Percentiles rank a stretch among this genome's conserved stretches.
These are phyloP conservation scores for Panaeolus cyanescens DNA, from an alignment of 768 basidiomycete genomes.

Conservation along the genomic window DNA sequence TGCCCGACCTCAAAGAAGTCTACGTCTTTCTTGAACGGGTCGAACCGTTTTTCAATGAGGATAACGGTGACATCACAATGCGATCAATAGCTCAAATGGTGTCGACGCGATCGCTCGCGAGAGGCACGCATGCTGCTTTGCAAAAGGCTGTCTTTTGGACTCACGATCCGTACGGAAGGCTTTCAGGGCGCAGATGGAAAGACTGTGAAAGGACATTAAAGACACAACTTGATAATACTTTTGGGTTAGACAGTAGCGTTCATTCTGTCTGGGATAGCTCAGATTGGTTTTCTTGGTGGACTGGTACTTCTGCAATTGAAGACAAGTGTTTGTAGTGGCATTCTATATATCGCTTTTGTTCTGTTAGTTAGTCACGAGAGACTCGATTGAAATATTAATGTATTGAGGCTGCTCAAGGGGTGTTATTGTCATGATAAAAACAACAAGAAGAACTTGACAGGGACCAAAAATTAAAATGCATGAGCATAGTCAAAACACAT, in stretches of 20 bases:
- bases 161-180: neutral
- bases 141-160: neutral
- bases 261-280: neutral
- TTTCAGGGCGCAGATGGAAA: neutral
- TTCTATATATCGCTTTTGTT: neutral
- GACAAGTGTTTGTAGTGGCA: neutral
- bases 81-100: neutral
- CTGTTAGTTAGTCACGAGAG: too few species aligned
- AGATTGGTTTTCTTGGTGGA: neutral
- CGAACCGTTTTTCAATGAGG: neutral
- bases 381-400: too few species aligned
- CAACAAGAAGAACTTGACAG: too few species aligned
- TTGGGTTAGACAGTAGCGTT: neutral
- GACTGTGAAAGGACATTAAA: neutral
- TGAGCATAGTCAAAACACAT: too few species aligned
- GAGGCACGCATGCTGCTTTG: neutral
- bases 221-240: neutral
- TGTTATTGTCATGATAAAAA: too few species aligned
- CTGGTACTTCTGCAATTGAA: neutral
- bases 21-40: neutral
- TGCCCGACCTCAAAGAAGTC: neutral
- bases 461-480: too few species aligned
- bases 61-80: neutral
- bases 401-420: too few species aligned
- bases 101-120: neutral